These are phyloP conservation scores for Heterobasidion irregulare DNA, from an alignment of 1,284 basidiomycete genomes.

Conservation along the genomic window DNA sequence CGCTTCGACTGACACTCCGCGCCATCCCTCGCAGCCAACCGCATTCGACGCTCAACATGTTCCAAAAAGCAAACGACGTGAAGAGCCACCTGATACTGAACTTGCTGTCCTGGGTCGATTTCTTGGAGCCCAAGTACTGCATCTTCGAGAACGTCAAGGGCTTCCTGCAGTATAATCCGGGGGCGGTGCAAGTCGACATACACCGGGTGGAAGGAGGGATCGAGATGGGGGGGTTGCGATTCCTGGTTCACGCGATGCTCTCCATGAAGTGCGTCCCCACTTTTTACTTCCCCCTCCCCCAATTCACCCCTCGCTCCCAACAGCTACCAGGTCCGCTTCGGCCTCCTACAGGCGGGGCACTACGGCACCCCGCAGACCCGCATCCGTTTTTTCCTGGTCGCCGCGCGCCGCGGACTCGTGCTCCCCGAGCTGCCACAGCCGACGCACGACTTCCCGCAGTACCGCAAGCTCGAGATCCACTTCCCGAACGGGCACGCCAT, in stretches of 20 bases:
- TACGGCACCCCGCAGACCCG: slow-evolving; percentile 68
- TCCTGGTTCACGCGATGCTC: slow-evolving; percentile 47
- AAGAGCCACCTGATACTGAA: slow-evolving; percentile 43
- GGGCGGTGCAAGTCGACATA: slow-evolving; percentile 36
- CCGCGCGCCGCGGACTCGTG: slow-evolving; percentile 39
- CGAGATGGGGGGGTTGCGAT: slow-evolving; percentile 58
- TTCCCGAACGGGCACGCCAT: slow-evolving; percentile 31
- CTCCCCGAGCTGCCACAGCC: slow-evolving; percentile 63
- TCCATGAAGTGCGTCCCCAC: slow-evolving; percentile 46
- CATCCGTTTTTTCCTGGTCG: slow-evolving; percentile 63
- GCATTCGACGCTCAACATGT: slow-evolving; percentile 30
- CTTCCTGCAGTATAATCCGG: slow-evolving; percentile 49
- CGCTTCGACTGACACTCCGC: not conserved
- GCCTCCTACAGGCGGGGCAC: slow-evolving; percentile 58
- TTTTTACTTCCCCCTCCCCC: not conserved
- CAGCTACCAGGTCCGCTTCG: slow-evolving; percentile 64
- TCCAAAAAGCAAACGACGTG: slow-evolving; percentile 24
- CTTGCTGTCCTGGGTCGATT: slow-evolving; percentile 60
- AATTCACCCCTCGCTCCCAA: not conserved
- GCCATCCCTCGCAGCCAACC: slow-evolving; percentile 22
- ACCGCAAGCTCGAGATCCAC: slow-evolving; percentile 37
- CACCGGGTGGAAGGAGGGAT: slow-evolving; percentile 52
- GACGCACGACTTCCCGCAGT: slow-evolving; percentile 50
- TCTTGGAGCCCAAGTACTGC: slow-evolving; percentile 47
- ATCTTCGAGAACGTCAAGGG: slow-evolving; percentile 71